Evolutionary conservation across 1,284 basidiomycete genomes (phyloP).

Genomic region (Salmacisia buchloeana): DNA sequence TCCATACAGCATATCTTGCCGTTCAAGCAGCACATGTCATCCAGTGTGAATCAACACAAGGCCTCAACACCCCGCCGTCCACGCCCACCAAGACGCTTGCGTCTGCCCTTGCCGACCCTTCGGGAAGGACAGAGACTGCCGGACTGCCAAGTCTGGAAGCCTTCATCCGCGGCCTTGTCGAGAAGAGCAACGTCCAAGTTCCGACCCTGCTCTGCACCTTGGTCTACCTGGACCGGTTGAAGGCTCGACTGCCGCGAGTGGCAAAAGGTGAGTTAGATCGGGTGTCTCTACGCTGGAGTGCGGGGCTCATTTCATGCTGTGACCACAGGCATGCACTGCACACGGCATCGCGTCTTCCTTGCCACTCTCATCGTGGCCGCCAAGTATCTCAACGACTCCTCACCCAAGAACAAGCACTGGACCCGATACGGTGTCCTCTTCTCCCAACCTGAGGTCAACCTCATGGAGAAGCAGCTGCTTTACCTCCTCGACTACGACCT

Average conservation of each 20-base stretch:
- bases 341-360: slow-evolving; percentile 88
- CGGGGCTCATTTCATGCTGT: no score
- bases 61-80: slow-evolving; percentile 35
- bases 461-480: slow-evolving; percentile 81
- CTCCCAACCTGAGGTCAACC: slow-evolving; percentile 66
- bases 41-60: slow-evolving; percentile 37
- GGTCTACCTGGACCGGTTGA: slow-evolving; percentile 84
- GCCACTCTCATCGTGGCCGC: slow-evolving; percentile 91
- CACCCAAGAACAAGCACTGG: slow-evolving; percentile 75
- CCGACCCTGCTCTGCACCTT: slow-evolving; percentile 85
- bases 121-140: slow-evolving; percentile 51
- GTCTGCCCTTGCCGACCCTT: slow-evolving; percentile 36
- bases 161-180: slow-evolving; percentile 79
- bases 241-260: slow-evolving; percentile 71
- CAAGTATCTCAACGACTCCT: slow-evolving; percentile 94
- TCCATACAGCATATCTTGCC: slow-evolving; percentile 36
- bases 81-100: slow-evolving; percentile 38
- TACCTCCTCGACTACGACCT: slow-evolving; percentile 51
- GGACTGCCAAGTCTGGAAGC: slow-evolving; percentile 70
- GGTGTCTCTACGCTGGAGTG: slow-evolving; percentile 14
- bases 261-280: slow-evolving; percentile 64
- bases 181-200: slow-evolving; percentile 82
- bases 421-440: slow-evolving; percentile 65
- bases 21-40: slow-evolving; percentile 49
- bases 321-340: slow-evolving; percentile 66